phyloP scores from a whole-genome alignment of 1,284 basidiomycete genomes.

The Marasmius tenuissimus region DNA sequence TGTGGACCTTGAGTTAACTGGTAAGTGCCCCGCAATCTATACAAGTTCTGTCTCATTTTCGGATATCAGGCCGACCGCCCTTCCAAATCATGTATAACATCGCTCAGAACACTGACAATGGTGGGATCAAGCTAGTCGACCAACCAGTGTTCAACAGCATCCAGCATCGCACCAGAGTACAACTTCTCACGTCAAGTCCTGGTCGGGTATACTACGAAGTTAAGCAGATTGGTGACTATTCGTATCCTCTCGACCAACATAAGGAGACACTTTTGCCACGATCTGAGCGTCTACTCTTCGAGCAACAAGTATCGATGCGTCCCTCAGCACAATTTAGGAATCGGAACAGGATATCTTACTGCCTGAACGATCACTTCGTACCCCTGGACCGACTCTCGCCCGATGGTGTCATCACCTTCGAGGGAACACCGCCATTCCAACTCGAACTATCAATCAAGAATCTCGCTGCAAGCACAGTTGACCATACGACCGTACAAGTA shows the following conservation, averaged over 20 bases:
- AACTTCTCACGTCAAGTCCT: slow-evolving; percentile 76
- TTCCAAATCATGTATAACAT: slow-evolving; percentile 87
- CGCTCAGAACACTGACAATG: slow-evolving; percentile 59
- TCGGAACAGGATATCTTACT: slow-evolving; percentile 68
- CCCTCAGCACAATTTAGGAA: slow-evolving; percentile 79
- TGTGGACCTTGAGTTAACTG: slow-evolving; percentile 78
- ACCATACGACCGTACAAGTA: slow-evolving; percentile 58
- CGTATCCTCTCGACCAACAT: slow-evolving; percentile 77
- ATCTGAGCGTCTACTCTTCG: slow-evolving; percentile 67
- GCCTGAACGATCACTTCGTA: slow-evolving; percentile 68
- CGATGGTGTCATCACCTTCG: slow-evolving; percentile 65
- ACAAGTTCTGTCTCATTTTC: slow-evolving; percentile 8
- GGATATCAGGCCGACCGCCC: slow-evolving; percentile 66
- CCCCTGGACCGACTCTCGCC: slow-evolving; percentile 49
- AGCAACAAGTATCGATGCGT: slow-evolving; percentile 78
- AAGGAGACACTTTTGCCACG: slow-evolving; percentile 61
- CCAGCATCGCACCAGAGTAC: slow-evolving; percentile 79
- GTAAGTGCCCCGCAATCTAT: slow-evolving; percentile 36
- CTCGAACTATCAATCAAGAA: slow-evolving; percentile 77
- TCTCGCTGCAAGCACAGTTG: slow-evolving; percentile 64
- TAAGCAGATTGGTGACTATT: slow-evolving; percentile 82
- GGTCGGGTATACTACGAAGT: slow-evolving; percentile 90
- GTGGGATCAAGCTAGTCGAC: slow-evolving; percentile 62
- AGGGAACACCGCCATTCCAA: slow-evolving; percentile 88
- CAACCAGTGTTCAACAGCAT: slow-evolving; percentile 86